phyloP scores from a whole-genome alignment of 306 rosid genomes.

The Purshia tridentata region DNA sequence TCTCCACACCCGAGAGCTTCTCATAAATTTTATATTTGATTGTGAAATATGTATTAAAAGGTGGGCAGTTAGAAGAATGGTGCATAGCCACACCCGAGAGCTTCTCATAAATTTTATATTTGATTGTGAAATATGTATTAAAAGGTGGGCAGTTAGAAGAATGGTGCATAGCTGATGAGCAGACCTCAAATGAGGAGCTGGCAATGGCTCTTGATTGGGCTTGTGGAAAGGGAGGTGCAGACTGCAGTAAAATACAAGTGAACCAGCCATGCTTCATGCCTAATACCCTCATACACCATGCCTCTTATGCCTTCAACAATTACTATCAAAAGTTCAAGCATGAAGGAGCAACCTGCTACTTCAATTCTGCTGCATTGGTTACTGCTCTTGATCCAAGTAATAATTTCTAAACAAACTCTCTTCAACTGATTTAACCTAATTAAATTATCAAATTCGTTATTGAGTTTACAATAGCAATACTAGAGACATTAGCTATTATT shows the following conservation, averaged over 20 bases:
- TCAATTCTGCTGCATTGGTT: conserved; percentile 38
- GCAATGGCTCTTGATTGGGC: conserved; percentile 54
- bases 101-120: no score
- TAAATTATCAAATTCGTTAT: not conserved
- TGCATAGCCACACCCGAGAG: no score
- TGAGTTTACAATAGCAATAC: no score
- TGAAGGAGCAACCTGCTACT: conserved; percentile 63
- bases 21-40: no score
- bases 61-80: conserved; percentile 38
- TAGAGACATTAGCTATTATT: no score
- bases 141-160: conserved; percentile 34
- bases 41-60: no score
- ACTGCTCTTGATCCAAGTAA: conserved; percentile 43
- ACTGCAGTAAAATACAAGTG: conserved; percentile 54
- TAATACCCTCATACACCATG: conserved; percentile 47
- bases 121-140: no score
- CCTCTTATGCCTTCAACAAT: conserved; percentile 67
- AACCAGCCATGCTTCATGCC: conserved; percentile 52
- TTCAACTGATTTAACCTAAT: no score
- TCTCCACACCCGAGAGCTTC: no score
- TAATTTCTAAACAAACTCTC: not conserved
- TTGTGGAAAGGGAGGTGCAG: conserved; percentile 61
- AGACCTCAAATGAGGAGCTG: conserved; percentile 39
- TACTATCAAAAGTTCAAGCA: conserved; percentile 49
- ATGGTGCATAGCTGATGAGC: conserved; percentile 46